Base-by-base conservation (phyloP, 768 basidiomycete genomes). In the Vararia minispora region DNA sequence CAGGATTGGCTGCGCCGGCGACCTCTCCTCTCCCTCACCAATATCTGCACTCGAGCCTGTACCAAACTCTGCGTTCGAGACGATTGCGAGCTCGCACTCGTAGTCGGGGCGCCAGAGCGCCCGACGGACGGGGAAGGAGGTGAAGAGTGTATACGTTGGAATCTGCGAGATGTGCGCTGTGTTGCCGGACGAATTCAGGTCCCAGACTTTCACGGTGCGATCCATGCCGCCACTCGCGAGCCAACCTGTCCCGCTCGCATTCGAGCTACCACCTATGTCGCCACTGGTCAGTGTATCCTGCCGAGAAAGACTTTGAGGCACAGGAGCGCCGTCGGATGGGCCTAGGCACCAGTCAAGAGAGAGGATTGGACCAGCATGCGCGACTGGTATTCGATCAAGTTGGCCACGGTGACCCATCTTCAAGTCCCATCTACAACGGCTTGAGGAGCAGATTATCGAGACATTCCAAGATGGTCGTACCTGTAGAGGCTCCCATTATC, bases 201-300 rank as follows among this genome's bases (percentile, higher is more conserved):
- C 76, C 86, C 86, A 89, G 0, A 76, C 83, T 63, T 88, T 87
- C 35, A 88, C 84, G 21, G 69, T 76, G 25, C 76, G 74, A 58
- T 90, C 87, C 22, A 89, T 60, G 0, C 85, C 81, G 10, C 78
- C 83, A 37, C 81, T 87, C 5, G 75, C 78, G 16, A 90, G 66
- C 84, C 85, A 90, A 2, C 83, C 82, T 3, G 47, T 47, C 5
- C 58, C 54, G 7, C 53, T 52, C n/a, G 14, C 33, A 32, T 54
- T 16, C 40, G 23, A 22, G 2, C 30, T 35, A 18, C 45, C 38
- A n/a, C 39, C 22, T 8, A 40, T 30, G n/a, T 27, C 45, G 37
- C 33, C 38, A 37, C 33, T 33, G 2, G 48, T 45, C 8, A 52
- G n/a, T 3, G 48, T 43, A 3, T 54, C 53, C 37, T 5, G 39